Percentiles rank a stretch among this genome's conserved stretches.
Conservation (phyloP, 371 early-diverging fungal genomes). For the Globomyces sp. region DNA sequence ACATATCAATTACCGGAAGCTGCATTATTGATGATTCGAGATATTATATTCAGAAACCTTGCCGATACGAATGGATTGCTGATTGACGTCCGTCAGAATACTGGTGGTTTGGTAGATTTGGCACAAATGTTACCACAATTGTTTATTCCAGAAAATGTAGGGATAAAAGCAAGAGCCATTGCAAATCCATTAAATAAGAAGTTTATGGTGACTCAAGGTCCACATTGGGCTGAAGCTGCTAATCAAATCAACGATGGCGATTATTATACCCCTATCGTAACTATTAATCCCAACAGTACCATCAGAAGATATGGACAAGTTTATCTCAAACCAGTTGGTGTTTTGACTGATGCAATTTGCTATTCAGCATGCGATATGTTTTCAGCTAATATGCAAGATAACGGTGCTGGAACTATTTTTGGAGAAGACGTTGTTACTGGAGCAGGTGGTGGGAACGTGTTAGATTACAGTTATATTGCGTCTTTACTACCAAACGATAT, state of each 20-base stretch:
- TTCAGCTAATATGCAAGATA: constrained; percentile 28
- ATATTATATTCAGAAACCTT: background rate
- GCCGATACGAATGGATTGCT: constrained; percentile 27
- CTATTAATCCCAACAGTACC: too few species aligned
- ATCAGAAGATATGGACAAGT: constrained; percentile 13
- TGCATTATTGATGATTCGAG: background rate
- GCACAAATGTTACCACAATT: background rate
- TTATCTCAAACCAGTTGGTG: constrained; percentile 29
- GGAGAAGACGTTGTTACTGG: constrained; percentile 35
- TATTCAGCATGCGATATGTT: constrained; percentile 35
- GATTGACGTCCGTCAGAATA: constrained; percentile 28
- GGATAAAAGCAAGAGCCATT: background rate
- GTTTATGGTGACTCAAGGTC: background rate
- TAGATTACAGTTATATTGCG: constrained; percentile 5
- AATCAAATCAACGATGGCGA: constrained; percentile 13
- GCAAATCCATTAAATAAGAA: background rate
- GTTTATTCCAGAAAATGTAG: background rate
- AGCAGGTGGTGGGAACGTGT: constrained; percentile 34
- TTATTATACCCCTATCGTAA: too few species aligned
- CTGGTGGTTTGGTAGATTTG: constrained; percentile 18
- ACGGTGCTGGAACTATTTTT: constrained; percentile 20
- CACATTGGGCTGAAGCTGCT: background rate
- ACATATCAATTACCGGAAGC: background rate
- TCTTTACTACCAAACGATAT: background rate
- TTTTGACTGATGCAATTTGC: constrained; percentile 29